Percentiles rank a stretch among this genome's conserved stretches.
Evolutionary conservation across 140 eudicot genomes (phyloP).

Genomic region (Stevia rebaudiana): DNA sequence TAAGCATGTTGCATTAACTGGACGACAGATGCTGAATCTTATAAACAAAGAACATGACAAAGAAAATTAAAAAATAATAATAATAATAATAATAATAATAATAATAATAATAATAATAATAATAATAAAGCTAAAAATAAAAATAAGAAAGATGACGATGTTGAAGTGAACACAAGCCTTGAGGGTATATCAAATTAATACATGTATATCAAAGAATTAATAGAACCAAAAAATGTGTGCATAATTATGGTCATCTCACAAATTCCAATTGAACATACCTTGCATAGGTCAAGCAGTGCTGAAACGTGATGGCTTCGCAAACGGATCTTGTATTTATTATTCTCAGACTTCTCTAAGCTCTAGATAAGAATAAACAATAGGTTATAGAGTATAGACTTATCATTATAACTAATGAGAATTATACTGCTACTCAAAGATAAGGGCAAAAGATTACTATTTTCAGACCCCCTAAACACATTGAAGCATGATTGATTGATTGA

Average conservation of each 20-base stretch:
- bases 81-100: too few relatives aligned
- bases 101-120: too few relatives aligned
- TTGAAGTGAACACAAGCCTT: conserved; percentile 1
- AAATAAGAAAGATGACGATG: not conserved
- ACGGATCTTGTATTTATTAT: conserved; percentile 53
- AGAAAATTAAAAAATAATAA: not conserved
- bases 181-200: not conserved
- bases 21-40: conserved; percentile 6
- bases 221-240: not conserved
- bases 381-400: not conserved
- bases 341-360: conserved; percentile 63
- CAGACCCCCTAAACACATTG: not conserved
- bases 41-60: conserved; percentile 6
- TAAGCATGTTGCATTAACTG: conserved; percentile 10
- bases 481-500: conserved; percentile 5
- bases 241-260: not conserved
- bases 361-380: conserved; percentile 26
- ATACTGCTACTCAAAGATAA: conserved; percentile 8
- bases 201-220: not conserved
- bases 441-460: not conserved
- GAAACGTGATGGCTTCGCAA: conserved; percentile 77
- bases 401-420: conserved; percentile 9
- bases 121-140: not conserved
- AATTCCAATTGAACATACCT: conserved; percentile 38
- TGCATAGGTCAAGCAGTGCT: conserved; percentile 73